Evolutionary conservation across 148 eudicot genomes (phyloP), one percentile per base, ranked within the genome.

Genomic region (Dianthus caryophyllus): DNA sequence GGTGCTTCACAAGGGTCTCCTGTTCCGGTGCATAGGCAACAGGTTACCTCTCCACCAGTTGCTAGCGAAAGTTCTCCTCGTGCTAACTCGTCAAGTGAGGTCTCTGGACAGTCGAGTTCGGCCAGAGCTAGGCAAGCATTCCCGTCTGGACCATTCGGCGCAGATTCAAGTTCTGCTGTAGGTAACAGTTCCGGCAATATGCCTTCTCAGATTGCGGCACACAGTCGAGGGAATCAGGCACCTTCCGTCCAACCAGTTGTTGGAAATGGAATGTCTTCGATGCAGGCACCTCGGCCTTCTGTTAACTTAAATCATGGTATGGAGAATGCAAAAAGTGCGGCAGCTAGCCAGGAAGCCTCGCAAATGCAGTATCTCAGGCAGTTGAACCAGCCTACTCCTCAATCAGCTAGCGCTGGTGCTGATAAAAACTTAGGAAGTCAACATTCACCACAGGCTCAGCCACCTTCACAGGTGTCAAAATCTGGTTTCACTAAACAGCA

Each of bases 401-500:
- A 83, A 61, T 66, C 96, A 30, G 76, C 77, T 17, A 66, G 81
- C 73, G 70, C 87, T 51, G 79, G 84, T 30, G 78, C 50, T 65
- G 87, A 84, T 51, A 85, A 78, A 68, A 75, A 69, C 47, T 63
- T 60, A 9, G 88, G 79, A 33, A 80, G 77, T 64, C 67, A 73
- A 64, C 70, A 64, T 47, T 67, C 88, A 24, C 74, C 87, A 63
- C 88, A 83, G 76, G 71, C 84, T 75, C 89, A 82, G 71, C 26
- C 73, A 10, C 44, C 60, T 8, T 66, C 82, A 38, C 87, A 73
- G 71, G 61, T n/a, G 56, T 76, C 76, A 26, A 88, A 64, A 21
- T n/a, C 53, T 18, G 87, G 85, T 51, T 94, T 94, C 63, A 90
- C 97, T 14, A 94, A 94, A 71, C 92, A 94, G 73, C 99, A 90